Conservation (phyloP, 345 rosid species). For the Aurinia saxatilis region DNA sequence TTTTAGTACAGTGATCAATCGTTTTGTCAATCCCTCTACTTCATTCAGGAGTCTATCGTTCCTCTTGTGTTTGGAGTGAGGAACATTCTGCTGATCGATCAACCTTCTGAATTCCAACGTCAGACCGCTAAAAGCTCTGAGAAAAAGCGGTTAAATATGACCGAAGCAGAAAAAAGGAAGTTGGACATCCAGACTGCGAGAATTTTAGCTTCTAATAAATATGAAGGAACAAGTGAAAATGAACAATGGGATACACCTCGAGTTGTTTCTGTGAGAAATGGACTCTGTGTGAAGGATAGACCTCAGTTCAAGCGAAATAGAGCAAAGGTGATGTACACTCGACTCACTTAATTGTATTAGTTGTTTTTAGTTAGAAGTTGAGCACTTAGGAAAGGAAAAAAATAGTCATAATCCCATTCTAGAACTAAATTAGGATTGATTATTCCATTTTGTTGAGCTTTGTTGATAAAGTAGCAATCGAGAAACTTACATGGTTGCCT, state of each 20-base stretch:
- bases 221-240: slow-evolving; percentile 28
- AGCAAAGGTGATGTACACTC: slow-evolving; percentile 47
- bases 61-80: slow-evolving; percentile 75
- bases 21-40: neutral
- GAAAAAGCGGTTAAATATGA: slow-evolving; percentile 48
- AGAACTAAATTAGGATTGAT: neutral
- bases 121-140: slow-evolving; percentile 54
- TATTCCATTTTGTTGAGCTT: neutral
- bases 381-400: too few relatives aligned
- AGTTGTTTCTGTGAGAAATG: slow-evolving; percentile 22
- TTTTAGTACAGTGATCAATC: neutral
- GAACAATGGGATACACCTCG: slow-evolving; percentile 28
- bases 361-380: too few relatives aligned
- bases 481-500: slow-evolving; percentile 7
- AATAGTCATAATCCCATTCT: neutral
- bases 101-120: slow-evolving; percentile 69
- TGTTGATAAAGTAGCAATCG: neutral
- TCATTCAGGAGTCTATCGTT: slow-evolving; percentile 61
- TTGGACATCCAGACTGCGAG: slow-evolving; percentile 37
- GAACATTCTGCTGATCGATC: slow-evolving; percentile 67
- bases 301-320: slow-evolving; percentile 75
- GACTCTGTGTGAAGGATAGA: slow-evolving; percentile 44
- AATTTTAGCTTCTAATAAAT: slow-evolving; percentile 22
- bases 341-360: neutral
- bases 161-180: slow-evolving; percentile 37